Base-by-base conservation (phyloP, 257 asterid genomes). In the Ligustrum vulgare region DNA sequence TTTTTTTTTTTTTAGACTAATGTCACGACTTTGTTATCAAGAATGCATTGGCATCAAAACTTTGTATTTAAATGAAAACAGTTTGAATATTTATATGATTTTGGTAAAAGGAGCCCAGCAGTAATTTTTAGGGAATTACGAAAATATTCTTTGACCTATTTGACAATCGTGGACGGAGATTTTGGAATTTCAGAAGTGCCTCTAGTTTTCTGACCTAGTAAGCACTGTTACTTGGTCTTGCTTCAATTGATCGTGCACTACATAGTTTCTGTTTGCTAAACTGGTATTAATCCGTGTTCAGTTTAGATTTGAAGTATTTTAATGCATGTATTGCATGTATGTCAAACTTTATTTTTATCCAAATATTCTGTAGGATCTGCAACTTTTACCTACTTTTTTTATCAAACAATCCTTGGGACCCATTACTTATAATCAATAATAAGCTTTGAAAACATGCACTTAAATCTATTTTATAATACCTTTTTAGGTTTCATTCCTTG, bases 401-500 rank as follows among this genome's bases (percentile, higher is more conserved):
- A 10, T 15, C 2, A 10, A 13, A 41, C 15, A 10, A 9, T 41
- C 47, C 47, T 41, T 41, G 47, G 47, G 11, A 10, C 13, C 15
- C 47, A 41, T 15, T 41, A 10, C 4, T 41, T 41, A 41, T 41
- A 41, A 11, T 41, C 47, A 10, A 10, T 41, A 2, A 41, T 41
- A 41, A 10, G 47, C 47, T 41, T 11, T 41, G 47, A 9, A 41
- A 11, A 41, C 47, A 41, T 41, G 47, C 13, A 11, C 47, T 41
- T 2, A 41, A 41, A 10, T 60, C 18, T 60, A 25, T 23, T 60
- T 60, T 60, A 9, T 23, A 20, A 72, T 2, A 56, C 8, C 67
- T 54, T 41, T 68, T 74, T 71, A 92, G 98, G 96, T 94, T 94
- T 72, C 98, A 92, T 79, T 88, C 98, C 13, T 82, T 94, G 58